phyloP scores from a whole-genome alignment of 108 stramenopile genomes.

The Cyclostephanos invisitatus region DNA sequence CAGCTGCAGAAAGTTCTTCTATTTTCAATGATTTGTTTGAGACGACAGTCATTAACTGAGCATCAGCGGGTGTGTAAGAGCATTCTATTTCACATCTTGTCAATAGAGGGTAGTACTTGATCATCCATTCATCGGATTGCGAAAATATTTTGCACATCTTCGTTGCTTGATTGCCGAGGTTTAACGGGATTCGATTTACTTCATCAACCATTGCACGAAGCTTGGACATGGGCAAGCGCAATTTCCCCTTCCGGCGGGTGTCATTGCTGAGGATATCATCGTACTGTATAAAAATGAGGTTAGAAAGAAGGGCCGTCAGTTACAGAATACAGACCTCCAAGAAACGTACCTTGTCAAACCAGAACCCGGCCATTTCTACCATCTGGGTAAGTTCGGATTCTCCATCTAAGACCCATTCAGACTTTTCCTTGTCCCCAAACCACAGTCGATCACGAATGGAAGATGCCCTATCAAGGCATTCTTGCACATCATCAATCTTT shows the following conservation, averaged over 20 bases:
- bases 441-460: slow-evolving; percentile 60
- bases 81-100: slow-evolving; percentile 51
- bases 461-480: slow-evolving; percentile 67
- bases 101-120: slow-evolving; percentile 47
- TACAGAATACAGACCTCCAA: background rate
- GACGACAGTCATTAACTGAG: background rate
- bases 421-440: slow-evolving; percentile 46
- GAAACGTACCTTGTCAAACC: slow-evolving; percentile 69
- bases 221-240: slow-evolving; percentile 52
- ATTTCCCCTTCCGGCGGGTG: slow-evolving; percentile 58
- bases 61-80: slow-evolving; percentile 25
- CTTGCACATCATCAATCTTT: slow-evolving; percentile 73
- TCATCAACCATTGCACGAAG: slow-evolving; percentile 62
- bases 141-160: slow-evolving; percentile 64
- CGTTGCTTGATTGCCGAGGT: slow-evolving; percentile 59
- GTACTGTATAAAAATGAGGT: slow-evolving; percentile 41
- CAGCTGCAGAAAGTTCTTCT: slow-evolving; percentile 46
- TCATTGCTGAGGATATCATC: slow-evolving; percentile 58
- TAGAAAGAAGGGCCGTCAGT: background rate
- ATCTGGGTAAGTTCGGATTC: slow-evolving; percentile 60
- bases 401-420: slow-evolving; percentile 59
- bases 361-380: slow-evolving; percentile 57
- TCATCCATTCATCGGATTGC: slow-evolving; percentile 73
- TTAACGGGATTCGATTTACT: slow-evolving; percentile 57
- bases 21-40: slow-evolving; percentile 21